Conservation (phyloP, 306 rosid genomes). For the Astragalus glycyphyllos region DNA sequence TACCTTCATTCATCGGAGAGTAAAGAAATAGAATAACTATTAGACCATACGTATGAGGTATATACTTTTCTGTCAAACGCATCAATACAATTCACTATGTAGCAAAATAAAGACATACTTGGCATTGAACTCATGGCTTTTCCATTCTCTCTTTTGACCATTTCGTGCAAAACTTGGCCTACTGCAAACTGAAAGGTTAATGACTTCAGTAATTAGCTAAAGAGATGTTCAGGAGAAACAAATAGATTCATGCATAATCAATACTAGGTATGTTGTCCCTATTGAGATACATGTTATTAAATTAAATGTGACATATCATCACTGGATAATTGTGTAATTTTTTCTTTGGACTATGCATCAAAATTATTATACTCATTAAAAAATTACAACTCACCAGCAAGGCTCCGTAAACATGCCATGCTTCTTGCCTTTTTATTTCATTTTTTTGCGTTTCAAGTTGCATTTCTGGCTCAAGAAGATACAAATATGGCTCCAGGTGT, state of each 20-base stretch:
- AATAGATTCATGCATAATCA: constrained; percentile 16
- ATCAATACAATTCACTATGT: not conserved
- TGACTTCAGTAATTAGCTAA: constrained; percentile 44
- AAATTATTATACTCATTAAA: constrained; percentile 15
- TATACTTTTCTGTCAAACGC: too few species aligned
- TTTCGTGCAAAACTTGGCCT: constrained; percentile 71
- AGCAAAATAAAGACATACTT: constrained; percentile 54
- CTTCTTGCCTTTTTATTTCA: constrained; percentile 80
- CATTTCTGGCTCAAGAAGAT: constrained; percentile 84
- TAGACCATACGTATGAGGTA: too few species aligned
- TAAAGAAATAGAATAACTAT: not conserved
- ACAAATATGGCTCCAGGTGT: constrained; percentile 89
- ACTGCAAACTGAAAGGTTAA: constrained; percentile 70
- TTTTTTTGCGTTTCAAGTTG: constrained; percentile 75
- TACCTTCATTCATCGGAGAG: constrained; percentile 53
- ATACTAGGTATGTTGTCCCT: not conserved
- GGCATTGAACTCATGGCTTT: constrained; percentile 51
- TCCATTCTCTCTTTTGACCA: constrained; percentile 57
- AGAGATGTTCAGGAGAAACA: constrained; percentile 26
- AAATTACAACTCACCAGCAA: constrained; percentile 68
- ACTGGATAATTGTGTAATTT: not conserved
- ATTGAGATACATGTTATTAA: not conserved
- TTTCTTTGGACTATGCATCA: not conserved
- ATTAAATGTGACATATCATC: constrained; percentile 14
- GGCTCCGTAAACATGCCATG: constrained; percentile 88